Percentiles rank a stretch among this genome's conserved stretches.
phyloP scores from a whole-genome alignment of 2,329 filamentous ascomycete genomes.

The Cordyceps fumosorosea region DNA sequence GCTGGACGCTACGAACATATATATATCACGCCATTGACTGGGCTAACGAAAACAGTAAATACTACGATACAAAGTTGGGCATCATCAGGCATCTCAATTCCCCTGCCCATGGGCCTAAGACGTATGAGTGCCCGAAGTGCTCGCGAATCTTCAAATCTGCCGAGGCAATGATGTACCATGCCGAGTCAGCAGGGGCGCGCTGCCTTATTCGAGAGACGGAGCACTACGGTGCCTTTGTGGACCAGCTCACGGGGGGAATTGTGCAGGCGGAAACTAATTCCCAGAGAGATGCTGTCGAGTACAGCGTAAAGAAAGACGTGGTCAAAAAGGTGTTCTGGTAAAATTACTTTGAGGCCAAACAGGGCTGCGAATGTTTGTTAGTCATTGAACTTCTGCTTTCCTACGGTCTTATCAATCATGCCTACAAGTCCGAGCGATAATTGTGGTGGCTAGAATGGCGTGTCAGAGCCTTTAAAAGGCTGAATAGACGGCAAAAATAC shows the following conservation, averaged over 20 bases:
- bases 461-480: too few species aligned
- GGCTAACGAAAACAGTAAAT: conserved; percentile 9
- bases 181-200: conserved; percentile 1
- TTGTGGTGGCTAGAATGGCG: too few species aligned
- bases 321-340: not conserved
- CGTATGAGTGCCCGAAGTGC: conserved; percentile 18
- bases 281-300: not conserved
- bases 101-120: not conserved
- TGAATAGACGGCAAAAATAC: too few species aligned
- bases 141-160: conserved; percentile 16
- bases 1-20: not conserved
- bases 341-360: too few species aligned
- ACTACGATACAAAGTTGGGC: not conserved
- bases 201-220: conserved; percentile 7
- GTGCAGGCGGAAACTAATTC: conserved; percentile 19
- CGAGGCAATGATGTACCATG: conserved; percentile 3
- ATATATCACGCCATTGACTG: not conserved
- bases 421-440: too few species aligned
- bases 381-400: too few species aligned
- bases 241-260: conserved; percentile 28
- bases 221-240: conserved; percentile 21
- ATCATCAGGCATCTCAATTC: not conserved
- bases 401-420: too few species aligned
- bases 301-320: not conserved
- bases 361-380: too few species aligned